phyloP scores from a whole-genome alignment of 768 basidiomycete genomes.

The Boletus rubescentipes region DNA sequence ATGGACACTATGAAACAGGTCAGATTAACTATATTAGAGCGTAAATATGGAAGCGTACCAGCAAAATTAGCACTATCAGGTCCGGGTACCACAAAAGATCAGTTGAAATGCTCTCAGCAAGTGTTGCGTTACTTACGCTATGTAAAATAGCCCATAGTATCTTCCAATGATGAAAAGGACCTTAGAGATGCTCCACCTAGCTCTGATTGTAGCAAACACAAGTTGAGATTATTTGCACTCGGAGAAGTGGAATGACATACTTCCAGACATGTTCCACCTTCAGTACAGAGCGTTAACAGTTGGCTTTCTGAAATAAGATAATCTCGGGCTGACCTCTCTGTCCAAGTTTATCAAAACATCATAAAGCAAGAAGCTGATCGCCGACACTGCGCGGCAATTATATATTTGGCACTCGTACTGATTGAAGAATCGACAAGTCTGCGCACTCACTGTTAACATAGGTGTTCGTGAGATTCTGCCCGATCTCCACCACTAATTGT shows the following conservation, averaged over 20 bases:
- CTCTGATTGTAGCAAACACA: neutral
- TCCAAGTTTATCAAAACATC: slow-evolving; percentile 7
- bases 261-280: slow-evolving; percentile 5
- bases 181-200: neutral
- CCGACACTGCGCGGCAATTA: neutral
- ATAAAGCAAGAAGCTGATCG: neutral
- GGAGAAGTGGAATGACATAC: neutral
- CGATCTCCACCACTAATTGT: neutral
- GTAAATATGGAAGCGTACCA: neutral
- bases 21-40: neutral
- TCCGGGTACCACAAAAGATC: neutral
- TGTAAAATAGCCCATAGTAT: neutral
- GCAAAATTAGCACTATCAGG: neutral
- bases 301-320: neutral
- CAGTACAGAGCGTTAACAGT: neutral
- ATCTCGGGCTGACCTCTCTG: slow-evolving; percentile 1
- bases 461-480: neutral
- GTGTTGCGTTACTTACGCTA: neutral
- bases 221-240: neutral
- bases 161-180: slow-evolving; percentile 5
- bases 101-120: neutral
- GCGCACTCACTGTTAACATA: neutral
- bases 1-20: neutral
- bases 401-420: no score
- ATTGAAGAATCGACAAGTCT: neutral